A percentile compares a stretch with the other conserved stretches of the same genome.
These are phyloP conservation scores for Russula lepida DNA, from an alignment of 768 basidiomycete species.

Conservation along the genomic window DNA sequence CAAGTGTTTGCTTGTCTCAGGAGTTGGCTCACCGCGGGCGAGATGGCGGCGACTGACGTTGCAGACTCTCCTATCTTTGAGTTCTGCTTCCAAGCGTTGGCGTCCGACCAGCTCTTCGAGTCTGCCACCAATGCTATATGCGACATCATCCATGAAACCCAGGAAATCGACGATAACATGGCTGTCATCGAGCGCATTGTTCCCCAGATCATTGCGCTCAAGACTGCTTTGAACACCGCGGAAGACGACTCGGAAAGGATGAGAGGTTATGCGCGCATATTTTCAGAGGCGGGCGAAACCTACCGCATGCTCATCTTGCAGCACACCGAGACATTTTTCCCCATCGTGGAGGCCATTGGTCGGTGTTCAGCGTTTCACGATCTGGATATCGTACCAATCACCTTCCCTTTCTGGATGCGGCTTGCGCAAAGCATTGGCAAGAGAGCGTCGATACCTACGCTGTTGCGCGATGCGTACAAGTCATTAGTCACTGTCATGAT, in stretches of 20 bases:
- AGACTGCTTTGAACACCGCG: conserved; percentile 47
- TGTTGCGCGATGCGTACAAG: conserved; percentile 77
- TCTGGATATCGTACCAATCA: conserved; percentile 94
- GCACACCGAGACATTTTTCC: conserved; percentile 88
- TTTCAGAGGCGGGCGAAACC: conserved; percentile 96
- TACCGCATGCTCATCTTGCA: conserved; percentile 83
- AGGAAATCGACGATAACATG: conserved; percentile 94
- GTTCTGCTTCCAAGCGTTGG: conserved; percentile 77
- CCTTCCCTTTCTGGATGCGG: conserved; percentile 98
- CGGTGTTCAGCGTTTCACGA: conserved; percentile 88
- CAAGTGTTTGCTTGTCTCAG: conserved; percentile 81
- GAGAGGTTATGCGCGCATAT: conserved; percentile 82
- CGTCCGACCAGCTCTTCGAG: conserved; percentile 85
- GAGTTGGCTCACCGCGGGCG: conserved; percentile 84
- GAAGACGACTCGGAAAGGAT: conserved; percentile 82
- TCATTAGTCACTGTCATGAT: conserved; percentile 82
- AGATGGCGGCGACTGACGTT: conserved; percentile 56
- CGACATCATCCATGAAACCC: conserved; percentile 95
- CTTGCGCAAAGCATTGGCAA: conserved; percentile 87
- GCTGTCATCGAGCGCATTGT: conserved; percentile 80
- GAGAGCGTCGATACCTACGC: conserved; percentile 57
- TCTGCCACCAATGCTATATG: conserved; percentile 85
- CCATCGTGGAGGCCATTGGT: conserved; percentile 90
- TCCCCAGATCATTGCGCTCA: conserved; percentile 72
- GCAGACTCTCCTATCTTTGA: conserved; percentile 72